Evolutionary conservation across 176 grass and related monocot genomes (phyloP).

Genomic region (Poa pratensis): DNA sequence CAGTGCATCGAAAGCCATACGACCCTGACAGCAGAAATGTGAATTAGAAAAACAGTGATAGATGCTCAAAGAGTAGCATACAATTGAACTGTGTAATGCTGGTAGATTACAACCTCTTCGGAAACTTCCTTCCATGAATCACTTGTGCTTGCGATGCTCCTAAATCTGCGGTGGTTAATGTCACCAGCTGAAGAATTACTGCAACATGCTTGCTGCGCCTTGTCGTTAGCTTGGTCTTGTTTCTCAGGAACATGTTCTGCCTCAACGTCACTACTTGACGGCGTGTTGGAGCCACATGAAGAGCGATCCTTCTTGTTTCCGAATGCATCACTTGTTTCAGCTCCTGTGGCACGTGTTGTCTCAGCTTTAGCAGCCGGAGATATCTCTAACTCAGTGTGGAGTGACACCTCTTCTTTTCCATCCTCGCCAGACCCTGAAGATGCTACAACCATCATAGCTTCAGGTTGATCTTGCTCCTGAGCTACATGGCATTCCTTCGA

Average conservation of each 20-base stretch:
- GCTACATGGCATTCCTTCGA: constrained; percentile 47
- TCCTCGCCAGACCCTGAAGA: constrained; percentile 50
- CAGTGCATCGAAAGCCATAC: constrained; percentile 86
- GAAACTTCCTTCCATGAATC: constrained; percentile 95
- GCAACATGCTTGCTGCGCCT: constrained; percentile 58
- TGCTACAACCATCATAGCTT: constrained; percentile 38
- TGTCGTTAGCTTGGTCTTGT: constrained; percentile 60
- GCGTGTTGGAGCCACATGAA: constrained; percentile 93
- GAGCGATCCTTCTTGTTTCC: constrained; percentile 81
- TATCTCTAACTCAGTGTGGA: constrained; percentile 48
- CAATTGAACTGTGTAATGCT: constrained; percentile 41
- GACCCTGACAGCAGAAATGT: constrained; percentile 76
- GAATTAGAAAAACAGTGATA: constrained; percentile 67
- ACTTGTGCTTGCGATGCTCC: constrained; percentile 72
- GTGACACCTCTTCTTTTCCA: constrained; percentile 46
- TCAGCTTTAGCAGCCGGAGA: constrained; percentile 44
- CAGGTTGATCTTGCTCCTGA: constrained; percentile 37
- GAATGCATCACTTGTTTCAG: constrained; percentile 45
- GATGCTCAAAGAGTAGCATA: constrained; percentile 44
- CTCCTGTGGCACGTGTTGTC: constrained; percentile 40
- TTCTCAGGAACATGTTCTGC: constrained; percentile 64
- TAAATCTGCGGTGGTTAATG: constrained; percentile 66
- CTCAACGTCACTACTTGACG: constrained; percentile 85
- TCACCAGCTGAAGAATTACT: constrained; percentile 67
- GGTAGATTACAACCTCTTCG: constrained; percentile 75